Base-by-base conservation (phyloP, 805 yeast species). In the Millerozyma acaciae region DNA sequence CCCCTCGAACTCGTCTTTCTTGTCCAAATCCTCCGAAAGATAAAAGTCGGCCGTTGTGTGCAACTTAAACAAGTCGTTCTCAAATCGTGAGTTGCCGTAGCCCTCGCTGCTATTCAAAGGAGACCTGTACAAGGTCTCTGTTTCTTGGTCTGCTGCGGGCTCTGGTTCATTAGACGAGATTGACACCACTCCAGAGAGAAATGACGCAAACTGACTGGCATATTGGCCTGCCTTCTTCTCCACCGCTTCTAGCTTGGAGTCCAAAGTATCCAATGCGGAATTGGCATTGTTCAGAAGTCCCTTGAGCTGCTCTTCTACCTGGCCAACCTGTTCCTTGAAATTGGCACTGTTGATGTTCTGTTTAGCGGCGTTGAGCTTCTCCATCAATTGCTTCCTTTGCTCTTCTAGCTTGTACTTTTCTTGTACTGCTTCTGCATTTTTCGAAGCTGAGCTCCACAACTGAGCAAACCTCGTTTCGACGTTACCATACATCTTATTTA, bases 221-320 rank as follows among this genome's bases (percentile, higher is more conserved):
- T 74, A 78, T n/a, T 64, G 63, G 1, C 80, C 74, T 0, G 95
- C 89, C 20, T 70, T 58, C 32, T 71, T 73, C 53, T 89, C 96
- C 6, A 86, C 78, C 33, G 67, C 66, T 45, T 84, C 95, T 28
- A 89, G 65, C 44, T 80, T 42, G 6, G 74, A 61, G 54, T 88
- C 97, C 39, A 89, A 67, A 6, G 75, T 73, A 41, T 85, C 89
- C 31, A 88, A 63, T 32, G 67, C 68, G 22, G 73, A 76, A 28
- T 68, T 70, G 44, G 83, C 86, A 35, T 50, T 62, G 4, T 28
- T 26, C n/a, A 54, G 39, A 20, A 60, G 39, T 15, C 41, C 40
- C 35, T 53, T 53, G 25, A 62, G 34, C 37, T 58, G 62, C 4
- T 40, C 40, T 37, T 61, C 67, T 17, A 60, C 42, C 15, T 39